Evolutionary conservation across 441 rosid species (phyloP).

Genomic region (Populus tomentosa): DNA sequence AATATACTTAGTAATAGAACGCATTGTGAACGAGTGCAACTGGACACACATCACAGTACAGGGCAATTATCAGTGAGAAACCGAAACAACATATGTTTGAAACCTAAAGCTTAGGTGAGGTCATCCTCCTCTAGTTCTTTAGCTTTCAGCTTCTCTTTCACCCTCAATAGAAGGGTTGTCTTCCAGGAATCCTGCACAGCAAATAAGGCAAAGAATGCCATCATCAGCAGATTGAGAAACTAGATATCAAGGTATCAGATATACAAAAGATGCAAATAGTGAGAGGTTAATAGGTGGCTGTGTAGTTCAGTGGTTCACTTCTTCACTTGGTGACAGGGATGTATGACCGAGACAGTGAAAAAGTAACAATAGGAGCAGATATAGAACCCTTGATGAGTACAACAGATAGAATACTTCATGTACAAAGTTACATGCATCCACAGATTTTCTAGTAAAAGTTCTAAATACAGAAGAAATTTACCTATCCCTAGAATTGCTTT

Average conservation of each 20-base stretch:
- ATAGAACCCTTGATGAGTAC: not conserved
- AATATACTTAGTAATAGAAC: conserved; percentile 9
- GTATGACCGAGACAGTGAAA: not conserved
- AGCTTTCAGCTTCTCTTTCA: conserved; percentile 95
- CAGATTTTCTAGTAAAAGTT: not conserved
- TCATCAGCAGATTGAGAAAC: not conserved
- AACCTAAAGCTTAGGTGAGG: conserved; percentile 51
- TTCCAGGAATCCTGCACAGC: conserved; percentile 81
- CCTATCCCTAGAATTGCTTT: not conserved
- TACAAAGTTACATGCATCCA: not conserved
- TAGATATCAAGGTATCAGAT: not conserved
- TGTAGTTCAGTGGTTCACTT: not conserved
- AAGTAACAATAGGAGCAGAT: not conserved
- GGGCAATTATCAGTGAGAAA: not conserved
- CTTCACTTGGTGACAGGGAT: not conserved
- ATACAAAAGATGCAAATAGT: not conserved
- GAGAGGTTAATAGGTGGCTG: not conserved
- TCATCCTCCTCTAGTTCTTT: conserved; percentile 94
- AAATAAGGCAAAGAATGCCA: not conserved
- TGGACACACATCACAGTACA: not conserved
- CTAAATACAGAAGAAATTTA: not conserved
- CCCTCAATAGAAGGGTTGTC: conserved; percentile 90
- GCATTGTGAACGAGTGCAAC: conserved; percentile 11
- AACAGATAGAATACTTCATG: not conserved
- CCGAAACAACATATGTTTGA: not conserved